These are phyloP conservation scores for Casuarina glauca DNA, from an alignment of 306 rosid genomes.

Conservation along the genomic window DNA sequence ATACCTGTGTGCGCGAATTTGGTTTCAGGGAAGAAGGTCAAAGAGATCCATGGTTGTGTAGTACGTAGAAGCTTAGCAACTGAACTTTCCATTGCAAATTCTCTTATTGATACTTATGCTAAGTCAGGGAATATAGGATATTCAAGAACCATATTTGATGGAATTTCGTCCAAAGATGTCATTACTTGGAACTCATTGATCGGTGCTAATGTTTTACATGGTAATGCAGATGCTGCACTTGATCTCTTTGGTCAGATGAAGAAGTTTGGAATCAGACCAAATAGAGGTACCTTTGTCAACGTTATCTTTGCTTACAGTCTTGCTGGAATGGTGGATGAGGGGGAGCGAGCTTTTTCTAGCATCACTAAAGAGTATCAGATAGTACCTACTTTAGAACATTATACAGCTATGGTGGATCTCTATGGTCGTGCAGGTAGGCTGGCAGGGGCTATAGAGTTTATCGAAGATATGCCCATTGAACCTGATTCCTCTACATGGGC, in stretches of 20 bases:
- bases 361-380: slow-evolving; percentile 57
- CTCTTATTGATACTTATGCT: slow-evolving; percentile 73
- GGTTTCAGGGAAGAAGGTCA: slow-evolving; percentile 59
- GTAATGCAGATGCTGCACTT: slow-evolving; percentile 60
- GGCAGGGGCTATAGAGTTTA: slow-evolving; percentile 66
- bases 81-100: slow-evolving; percentile 60
- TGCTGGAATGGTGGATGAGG: slow-evolving; percentile 66
- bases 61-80: slow-evolving; percentile 63
- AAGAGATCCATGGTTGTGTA: slow-evolving; percentile 80
- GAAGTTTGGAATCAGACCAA: slow-evolving; percentile 57
- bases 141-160: slow-evolving; percentile 63
- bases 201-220: slow-evolving; percentile 71
- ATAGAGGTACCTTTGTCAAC: slow-evolving; percentile 76
- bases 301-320: slow-evolving; percentile 71
- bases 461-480: slow-evolving; percentile 70
- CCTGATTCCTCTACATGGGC: slow-evolving; percentile 73
- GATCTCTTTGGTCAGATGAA: slow-evolving; percentile 66
- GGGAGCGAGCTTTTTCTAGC: slow-evolving; percentile 61
- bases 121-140: slow-evolving; percentile 74
- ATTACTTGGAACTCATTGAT: slow-evolving; percentile 88
- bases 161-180: slow-evolving; percentile 65
- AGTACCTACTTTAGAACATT: slow-evolving; percentile 72
- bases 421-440: slow-evolving; percentile 88
- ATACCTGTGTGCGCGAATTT: slow-evolving; percentile 76
- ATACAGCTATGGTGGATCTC: slow-evolving; percentile 69